Conservation (phyloP, 352 stramenopile species). For the Peronospora belbahrii region DNA sequence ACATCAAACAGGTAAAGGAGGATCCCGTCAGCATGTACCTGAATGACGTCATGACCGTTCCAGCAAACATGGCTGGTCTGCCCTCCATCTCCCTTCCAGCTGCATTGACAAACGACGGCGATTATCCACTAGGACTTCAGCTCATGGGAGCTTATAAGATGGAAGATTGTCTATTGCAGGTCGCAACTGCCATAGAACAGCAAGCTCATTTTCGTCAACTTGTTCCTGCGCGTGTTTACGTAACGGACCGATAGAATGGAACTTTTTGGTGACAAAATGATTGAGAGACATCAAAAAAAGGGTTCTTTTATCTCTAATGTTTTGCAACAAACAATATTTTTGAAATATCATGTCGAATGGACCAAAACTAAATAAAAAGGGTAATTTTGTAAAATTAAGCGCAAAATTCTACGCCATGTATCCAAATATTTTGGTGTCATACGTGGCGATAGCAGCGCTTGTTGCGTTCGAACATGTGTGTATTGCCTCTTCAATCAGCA, state of each 20-base stretch:
- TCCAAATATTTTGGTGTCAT: constrained; percentile 2
- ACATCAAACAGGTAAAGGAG: constrained; percentile 44
- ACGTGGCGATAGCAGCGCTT: not conserved
- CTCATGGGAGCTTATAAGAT: constrained; percentile 61
- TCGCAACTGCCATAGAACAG: constrained; percentile 59
- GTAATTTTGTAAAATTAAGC: no score
- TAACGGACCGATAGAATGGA: constrained; percentile 17
- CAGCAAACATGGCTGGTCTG: constrained; percentile 81
- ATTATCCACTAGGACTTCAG: constrained; percentile 70
- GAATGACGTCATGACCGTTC: constrained; percentile 91
- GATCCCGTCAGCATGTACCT: constrained; percentile 84
- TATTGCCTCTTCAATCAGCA: constrained; percentile 2
- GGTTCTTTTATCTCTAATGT: no score
- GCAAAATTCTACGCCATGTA: no score
- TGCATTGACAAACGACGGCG: constrained; percentile 42
- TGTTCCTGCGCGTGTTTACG: constrained; percentile 51
- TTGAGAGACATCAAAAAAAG: no score
- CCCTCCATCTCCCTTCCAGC: constrained; percentile 78
- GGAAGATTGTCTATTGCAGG: constrained; percentile 54
- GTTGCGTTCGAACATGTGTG: not conserved
- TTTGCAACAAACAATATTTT: not conserved
- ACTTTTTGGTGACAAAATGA: not conserved
- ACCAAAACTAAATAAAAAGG: no score
- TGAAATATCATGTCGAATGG: no score
- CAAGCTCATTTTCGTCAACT: constrained; percentile 36